Conservation (phyloP, 306 rosid species). For the Myrica gale region DNA sequence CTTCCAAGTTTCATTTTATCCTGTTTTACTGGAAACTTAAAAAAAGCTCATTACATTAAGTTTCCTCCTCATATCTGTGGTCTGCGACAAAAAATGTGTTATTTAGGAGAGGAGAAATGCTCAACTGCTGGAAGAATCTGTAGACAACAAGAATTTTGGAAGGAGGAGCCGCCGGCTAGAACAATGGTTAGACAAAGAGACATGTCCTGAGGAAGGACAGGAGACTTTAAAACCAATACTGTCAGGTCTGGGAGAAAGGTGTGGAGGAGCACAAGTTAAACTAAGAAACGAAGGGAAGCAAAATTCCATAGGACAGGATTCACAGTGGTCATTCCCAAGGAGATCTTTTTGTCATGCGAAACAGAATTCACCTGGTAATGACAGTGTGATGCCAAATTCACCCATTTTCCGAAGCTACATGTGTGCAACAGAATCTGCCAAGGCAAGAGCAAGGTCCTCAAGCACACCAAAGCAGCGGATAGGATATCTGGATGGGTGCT, state of each 20-base stretch:
- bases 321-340: constrained; percentile 45
- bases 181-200: constrained; percentile 43
- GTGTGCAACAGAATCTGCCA: constrained; percentile 60
- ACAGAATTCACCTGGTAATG: constrained; percentile 38
- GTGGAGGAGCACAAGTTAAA: constrained; percentile 27
- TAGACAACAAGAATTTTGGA: constrained; percentile 27
- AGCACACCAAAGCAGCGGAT: constrained; percentile 68
- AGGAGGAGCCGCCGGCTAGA: constrained; percentile 41
- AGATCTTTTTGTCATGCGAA: constrained; percentile 50
- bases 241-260: constrained; percentile 21
- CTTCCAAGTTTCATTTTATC: background rate
- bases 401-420: constrained; percentile 52
- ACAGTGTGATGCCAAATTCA: constrained; percentile 45
- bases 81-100: background rate
- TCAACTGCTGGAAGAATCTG: constrained; percentile 42
- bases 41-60: too few species aligned
- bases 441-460: constrained; percentile 60
- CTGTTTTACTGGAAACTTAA: background rate
- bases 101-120: constrained; percentile 56
- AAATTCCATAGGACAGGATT: constrained; percentile 29
- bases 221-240: constrained; percentile 20
- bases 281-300: constrained; percentile 24
- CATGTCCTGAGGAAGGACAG: constrained; percentile 26
- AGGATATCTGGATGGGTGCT: constrained; percentile 38
- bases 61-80: background rate